These are phyloP conservation scores for Ustulina deusta DNA, from an alignment of 2,329 filamentous ascomycete genomes.

Conservation along the genomic window DNA sequence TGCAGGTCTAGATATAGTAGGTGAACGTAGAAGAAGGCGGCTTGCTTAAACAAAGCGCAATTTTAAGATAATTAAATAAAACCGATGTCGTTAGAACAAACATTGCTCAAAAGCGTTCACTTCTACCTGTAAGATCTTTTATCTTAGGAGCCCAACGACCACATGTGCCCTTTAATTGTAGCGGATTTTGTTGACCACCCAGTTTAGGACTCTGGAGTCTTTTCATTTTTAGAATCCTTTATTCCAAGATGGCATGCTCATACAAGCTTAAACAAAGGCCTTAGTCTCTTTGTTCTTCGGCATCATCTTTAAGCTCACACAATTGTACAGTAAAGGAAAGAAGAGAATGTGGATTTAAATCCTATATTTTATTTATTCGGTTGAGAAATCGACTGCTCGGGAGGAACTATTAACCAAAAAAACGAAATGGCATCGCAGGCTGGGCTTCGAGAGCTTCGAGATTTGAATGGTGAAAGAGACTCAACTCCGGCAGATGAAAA, in stretches of 20 bases:
- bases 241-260: not conserved
- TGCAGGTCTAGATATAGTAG: not conserved
- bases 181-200: not conserved
- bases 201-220: not conserved
- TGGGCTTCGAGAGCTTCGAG: not conserved
- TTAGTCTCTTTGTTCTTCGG: constrained; percentile 3
- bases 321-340: not conserved
- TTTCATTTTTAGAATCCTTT: not conserved
- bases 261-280: constrained; percentile 6
- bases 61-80: not conserved
- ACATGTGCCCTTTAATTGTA: not conserved
- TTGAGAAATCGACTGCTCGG: not conserved
- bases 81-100: not conserved
- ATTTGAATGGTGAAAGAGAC: not conserved
- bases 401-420: not conserved
- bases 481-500: not conserved
- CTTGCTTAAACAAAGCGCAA: not conserved
- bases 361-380: not conserved
- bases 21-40: not conserved
- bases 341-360: not conserved
- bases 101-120: not conserved
- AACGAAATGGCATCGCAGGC: constrained; percentile 13
- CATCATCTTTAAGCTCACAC: not conserved
- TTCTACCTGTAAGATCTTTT: not conserved
- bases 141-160: not conserved